Evolutionary conservation across 441 rosid genomes (phyloP).

Genomic region (Lepidium campestre): DNA sequence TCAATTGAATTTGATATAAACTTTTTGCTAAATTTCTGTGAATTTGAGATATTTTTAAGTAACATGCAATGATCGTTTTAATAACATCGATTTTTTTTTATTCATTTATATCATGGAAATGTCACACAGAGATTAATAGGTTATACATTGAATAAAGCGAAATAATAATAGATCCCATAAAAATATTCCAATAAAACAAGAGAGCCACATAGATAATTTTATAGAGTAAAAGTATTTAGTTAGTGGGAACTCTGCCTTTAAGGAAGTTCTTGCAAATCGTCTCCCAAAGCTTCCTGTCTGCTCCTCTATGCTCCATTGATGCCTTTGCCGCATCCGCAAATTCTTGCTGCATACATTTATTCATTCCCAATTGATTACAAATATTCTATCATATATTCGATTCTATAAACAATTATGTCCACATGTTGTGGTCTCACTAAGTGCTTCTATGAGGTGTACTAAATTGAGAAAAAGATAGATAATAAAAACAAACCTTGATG

Average conservation of each 20-base stretch:
- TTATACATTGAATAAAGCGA: background rate
- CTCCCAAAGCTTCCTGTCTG: slow-evolving; percentile 62
- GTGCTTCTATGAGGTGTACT: background rate
- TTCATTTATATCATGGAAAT: background rate
- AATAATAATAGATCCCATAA: background rate
- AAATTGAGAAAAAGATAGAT: background rate
- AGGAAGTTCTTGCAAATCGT: slow-evolving; percentile 71
- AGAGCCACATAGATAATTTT: background rate
- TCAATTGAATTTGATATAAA: no score
- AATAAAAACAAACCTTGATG: slow-evolving; percentile 38
- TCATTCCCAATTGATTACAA: no score
- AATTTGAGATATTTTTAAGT: no score
- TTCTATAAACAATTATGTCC: no score
- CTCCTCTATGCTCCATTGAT: slow-evolving; percentile 47
- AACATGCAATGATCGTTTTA: background rate
- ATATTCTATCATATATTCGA: no score
- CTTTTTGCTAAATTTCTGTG: no score
- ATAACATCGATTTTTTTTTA: background rate
- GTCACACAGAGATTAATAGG: background rate
- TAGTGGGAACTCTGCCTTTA: slow-evolving; percentile 31
- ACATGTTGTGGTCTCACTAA: background rate
- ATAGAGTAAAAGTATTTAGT: background rate
- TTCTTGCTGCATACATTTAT: slow-evolving; percentile 35
- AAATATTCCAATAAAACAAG: background rate
- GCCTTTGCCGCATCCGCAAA: slow-evolving; percentile 58